phyloP scores from a whole-genome alignment of 148 eudicot genomes.

The Spergularia bocconei region DNA sequence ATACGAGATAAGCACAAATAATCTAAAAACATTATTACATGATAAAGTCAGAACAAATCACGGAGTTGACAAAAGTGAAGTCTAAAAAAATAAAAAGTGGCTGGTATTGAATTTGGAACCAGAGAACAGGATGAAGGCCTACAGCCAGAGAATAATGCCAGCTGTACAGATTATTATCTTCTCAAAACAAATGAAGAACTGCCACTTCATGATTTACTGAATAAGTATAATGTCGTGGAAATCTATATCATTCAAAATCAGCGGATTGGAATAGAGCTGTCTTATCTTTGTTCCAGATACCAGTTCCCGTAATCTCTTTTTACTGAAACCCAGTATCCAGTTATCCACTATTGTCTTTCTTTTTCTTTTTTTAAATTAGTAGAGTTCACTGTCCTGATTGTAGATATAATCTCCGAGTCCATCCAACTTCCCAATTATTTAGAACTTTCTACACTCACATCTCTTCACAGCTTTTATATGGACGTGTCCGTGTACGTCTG shows the following conservation, averaged over 20 bases:
- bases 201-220: neutral
- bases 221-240: neutral
- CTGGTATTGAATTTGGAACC: neutral
- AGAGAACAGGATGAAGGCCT: neutral
- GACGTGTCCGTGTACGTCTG: neutral
- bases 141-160: neutral
- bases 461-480: neutral
- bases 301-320: neutral
- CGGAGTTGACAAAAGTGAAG: neutral
- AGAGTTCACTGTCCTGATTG: too few relatives aligned
- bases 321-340: neutral
- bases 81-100: neutral
- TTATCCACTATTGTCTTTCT: neutral
- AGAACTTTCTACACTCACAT: neutral
- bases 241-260: neutral
- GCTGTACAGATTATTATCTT: neutral
- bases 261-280: neutral
- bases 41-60: neutral
- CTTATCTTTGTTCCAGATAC: neutral
- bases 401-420: too few relatives aligned
- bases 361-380: too few relatives aligned
- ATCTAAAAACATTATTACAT: neutral
- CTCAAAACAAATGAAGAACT: neutral
- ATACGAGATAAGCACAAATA: neutral
- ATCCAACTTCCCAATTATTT: neutral